A percentile compares a stretch with the other conserved stretches of the same genome.
Evolutionary conservation across 345 rosid species (phyloP).

Genomic region (Aethionema arabicum): DNA sequence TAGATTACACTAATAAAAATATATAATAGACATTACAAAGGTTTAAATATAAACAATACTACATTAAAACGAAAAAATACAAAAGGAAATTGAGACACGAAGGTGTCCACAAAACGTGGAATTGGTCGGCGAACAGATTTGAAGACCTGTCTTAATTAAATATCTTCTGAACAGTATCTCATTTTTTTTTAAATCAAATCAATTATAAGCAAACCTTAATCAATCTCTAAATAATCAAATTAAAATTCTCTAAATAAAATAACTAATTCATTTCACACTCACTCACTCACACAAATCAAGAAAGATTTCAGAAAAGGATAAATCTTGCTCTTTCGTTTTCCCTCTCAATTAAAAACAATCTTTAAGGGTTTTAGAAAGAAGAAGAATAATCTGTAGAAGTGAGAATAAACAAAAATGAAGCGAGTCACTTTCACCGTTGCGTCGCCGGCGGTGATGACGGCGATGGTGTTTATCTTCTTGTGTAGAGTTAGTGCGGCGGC

Average conservation of each 20-base stretch:
- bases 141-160: neutral
- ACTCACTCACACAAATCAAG: too few species aligned
- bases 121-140: slow-evolving; percentile 22
- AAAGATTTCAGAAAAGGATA: too few species aligned
- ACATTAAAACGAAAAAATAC: too few species aligned
- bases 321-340: too few species aligned
- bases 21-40: too few species aligned
- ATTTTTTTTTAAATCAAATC: slow-evolving; percentile 5
- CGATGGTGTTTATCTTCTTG: slow-evolving; percentile 26
- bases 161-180: slow-evolving; percentile 17
- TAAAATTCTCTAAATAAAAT: too few species aligned
- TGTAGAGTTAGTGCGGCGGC: slow-evolving; percentile 26
- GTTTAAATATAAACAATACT: neutral
- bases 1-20: too few species aligned
- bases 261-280: too few species aligned
- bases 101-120: slow-evolving; percentile 33
- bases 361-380: slow-evolving; percentile 6
- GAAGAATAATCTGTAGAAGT: neutral
- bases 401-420: slow-evolving; percentile 18
- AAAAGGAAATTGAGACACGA: slow-evolving; percentile 25
- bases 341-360: neutral
- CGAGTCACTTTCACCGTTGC: slow-evolving; percentile 16
- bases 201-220: too few species aligned
- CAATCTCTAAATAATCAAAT: too few species aligned
- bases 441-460: slow-evolving; percentile 18